Base-by-base conservation (phyloP, 139 green algal species). In the Coelastrella sp. region DNA sequence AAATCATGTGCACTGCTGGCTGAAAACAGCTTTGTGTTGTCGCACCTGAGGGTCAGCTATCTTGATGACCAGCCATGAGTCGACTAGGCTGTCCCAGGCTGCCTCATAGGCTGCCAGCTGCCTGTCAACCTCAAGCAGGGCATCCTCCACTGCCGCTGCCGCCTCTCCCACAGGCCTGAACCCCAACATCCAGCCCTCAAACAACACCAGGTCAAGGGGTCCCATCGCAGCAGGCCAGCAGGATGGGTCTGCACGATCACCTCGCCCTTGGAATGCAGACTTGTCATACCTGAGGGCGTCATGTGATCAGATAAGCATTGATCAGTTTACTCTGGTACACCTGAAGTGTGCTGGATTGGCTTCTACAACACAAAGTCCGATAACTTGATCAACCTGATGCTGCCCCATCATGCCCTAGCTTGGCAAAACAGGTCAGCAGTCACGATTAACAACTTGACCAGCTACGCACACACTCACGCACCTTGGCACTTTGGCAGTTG, bases 141-240 rank as follows among this genome's bases (percentile, higher is more conserved):
- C 84, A 0, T 91, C 93, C 78, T 91, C 90, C 8, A 87, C 84
- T 59, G 76, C 68, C 27, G n/a, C 72, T 20, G 72, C 87, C 24
- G 93, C 92, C 6, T 92, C 79, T 0, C 70, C 27, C 6, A 97
- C 58, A 0, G 97, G 93, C 56, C 76, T 22, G 89, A 98, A 98
- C 82, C 98, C 97, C 19, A 96, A 93, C 97, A 99, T 99, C 98
- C 98, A 99, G n/a, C 98, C 98, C 94, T 99, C 98, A 88, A 99
- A 98, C 0, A 99, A 95, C 4, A 99, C 95, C 12, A 99, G 90
- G 63, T 98, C 93, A 56, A 99, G 58, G 0, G 96, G 96, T 8
- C 79, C 79, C 22, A 27, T 35, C 7, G 98, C 96, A 6, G 63
- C 8, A 5, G 95, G 95, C 96, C 96, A 98, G 6, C 82, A 87